Evolutionary conservation across 1,284 basidiomycete species (phyloP), one percentile per base, ranked within the genome.

Genomic region (Rhodotorula mucilaginosa): DNA sequence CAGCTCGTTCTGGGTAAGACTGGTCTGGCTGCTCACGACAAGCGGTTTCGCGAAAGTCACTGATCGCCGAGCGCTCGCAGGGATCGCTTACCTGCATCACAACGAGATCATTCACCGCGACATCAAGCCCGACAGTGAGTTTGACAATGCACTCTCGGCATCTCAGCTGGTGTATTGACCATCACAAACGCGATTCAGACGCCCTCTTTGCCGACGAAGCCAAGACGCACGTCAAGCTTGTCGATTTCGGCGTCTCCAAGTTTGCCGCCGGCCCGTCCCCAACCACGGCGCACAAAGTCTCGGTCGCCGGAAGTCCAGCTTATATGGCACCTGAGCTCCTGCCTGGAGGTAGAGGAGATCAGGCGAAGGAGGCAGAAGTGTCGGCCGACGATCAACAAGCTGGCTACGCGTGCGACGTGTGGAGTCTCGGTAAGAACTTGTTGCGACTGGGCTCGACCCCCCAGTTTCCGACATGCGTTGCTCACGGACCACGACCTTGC

Each of bases 181-280:
- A 44, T 10, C 39, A 44, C 1, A 2, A 44, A 44, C 39, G 39
- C 12, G 39, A 2, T 18, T 80, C 85, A 75, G 86, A 87, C 78
- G 82, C 86, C 47, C 80, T 87, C 34, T 80, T 86, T 21, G 79
- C 80, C n/a, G 82, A 85, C 70, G 80, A n/a, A 18, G 31, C 48
- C 2, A 78, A 80, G 63, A 68, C 59, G 10, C 79, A 79, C 16
- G 84, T 85, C 80, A 86, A 86, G 77, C 81, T 87, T 23, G 74
- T 78, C 58, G 61, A 85, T 83, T 87, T 87, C 78, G 86, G 86
- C 46, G 84, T 86, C 0, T 85, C 84, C 2, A 84, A 86, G 68
- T 84, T 86, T 81, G 85, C 86, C 67, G 74, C 78, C 13, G 79
- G 80, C 39, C 64, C 64, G 0, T 34, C 51, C 2, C 61, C 51